A percentile compares a stretch with the other conserved stretches of the same genome.
Evolutionary conservation across 129 eudicot genomes (phyloP).

Genomic region (Helianthus tuberosus): DNA sequence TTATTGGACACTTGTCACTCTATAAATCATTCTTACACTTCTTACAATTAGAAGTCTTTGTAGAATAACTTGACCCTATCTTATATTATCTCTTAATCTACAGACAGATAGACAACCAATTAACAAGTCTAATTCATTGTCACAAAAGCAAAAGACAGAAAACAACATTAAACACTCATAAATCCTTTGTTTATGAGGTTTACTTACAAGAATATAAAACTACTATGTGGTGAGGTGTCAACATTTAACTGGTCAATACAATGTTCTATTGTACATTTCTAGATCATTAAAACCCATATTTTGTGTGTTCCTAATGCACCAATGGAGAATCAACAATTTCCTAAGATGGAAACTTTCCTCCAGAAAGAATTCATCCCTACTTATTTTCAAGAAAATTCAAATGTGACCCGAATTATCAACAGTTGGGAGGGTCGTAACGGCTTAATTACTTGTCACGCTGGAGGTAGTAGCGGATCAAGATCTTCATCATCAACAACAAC

Average conservation of each 20-base stretch:
- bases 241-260: conserved; percentile 29
- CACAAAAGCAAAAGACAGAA: conserved; percentile 29
- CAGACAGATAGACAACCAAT: conserved; percentile 10
- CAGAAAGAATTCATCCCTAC: conserved; percentile 35
- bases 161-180: conserved; percentile 14
- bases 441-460: background rate
- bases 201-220: conserved; percentile 24
- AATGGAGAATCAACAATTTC: conserved; percentile 59
- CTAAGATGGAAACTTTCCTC: conserved; percentile 49
- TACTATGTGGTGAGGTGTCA: conserved; percentile 44
- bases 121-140: conserved; percentile 32
- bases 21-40: no score
- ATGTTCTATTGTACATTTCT: conserved; percentile 27
- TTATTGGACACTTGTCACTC: no score
- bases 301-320: conserved; percentile 23
- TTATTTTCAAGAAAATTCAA: conserved; percentile 26
- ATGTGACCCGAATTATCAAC: conserved; percentile 18
- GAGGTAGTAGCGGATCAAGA: conserved; percentile 15
- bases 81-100: conserved; percentile 16
- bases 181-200: conserved; percentile 32
- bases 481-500: conserved; percentile 20
- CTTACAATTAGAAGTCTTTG: no score
- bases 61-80: no score
- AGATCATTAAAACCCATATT: conserved; percentile 16
- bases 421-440: conserved; percentile 36